Evolutionary conservation across 331 rosid genomes (phyloP), one percentile per base, ranked within the genome.

Genomic region (Cydonia oblonga): DNA sequence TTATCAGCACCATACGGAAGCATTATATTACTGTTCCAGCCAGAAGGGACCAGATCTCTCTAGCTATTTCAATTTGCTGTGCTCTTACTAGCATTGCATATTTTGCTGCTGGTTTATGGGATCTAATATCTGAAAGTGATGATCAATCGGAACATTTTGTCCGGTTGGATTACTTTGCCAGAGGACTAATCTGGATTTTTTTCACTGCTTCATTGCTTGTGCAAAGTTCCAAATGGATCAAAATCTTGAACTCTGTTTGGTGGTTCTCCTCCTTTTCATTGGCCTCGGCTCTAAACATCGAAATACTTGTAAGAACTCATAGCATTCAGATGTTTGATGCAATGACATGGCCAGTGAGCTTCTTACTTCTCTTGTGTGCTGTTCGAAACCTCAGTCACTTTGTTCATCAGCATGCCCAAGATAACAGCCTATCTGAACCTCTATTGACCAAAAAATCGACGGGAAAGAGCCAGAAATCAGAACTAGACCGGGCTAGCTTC

Each of bases 291-390:
- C 32, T 85, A 66, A 82, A 81, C 81, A 66, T 82, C 38, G 82
- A 87, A 74, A 61, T 74, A 73, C 80, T 89, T 3, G 12, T 72
- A 1, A 70, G 54, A 76, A 65, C 72, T 23, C 80, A 72, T 30
- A 63, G 42, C 32, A 60, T 89, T 66, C 75, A 81, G 49, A 15
- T 77, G 16, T 32, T 81, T 25, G 90, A 89, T 62, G 12, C 80
- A n/a, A 24, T 79, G 46, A 59, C 33, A 24, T 91, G 92, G 91
- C 76, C 80, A 38, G 57, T 74, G 5, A 68, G 70, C 73, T 68
- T 87, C 14, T 67, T 76, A 23, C 91, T 91, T 81, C 68, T 85
- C 6, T 56, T 84, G 4, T 89, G 91, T 78, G 85, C 90, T 68
- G 64, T 81, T 32, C 80, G 77, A 83, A 84, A 83, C 40, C 60